phyloP scores from a whole-genome alignment of 768 basidiomycete species.

The Termitomyces sp. region DNA sequence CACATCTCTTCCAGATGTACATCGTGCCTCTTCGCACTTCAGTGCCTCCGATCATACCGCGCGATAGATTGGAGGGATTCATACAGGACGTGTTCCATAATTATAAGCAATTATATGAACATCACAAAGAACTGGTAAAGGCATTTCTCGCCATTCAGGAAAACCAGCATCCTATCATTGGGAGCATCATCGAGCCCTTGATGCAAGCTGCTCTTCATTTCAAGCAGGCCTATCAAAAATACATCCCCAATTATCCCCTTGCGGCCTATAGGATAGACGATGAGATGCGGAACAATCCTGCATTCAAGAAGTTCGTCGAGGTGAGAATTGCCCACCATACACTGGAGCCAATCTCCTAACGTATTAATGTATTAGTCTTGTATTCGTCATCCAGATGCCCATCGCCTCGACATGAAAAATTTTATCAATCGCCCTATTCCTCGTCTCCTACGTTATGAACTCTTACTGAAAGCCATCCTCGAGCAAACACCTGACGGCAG shows the following conservation, averaged over 20 bases:
- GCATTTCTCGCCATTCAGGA: conserved; percentile 81
- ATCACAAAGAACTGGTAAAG: conserved; percentile 73
- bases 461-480: conserved; percentile 75
- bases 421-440: conserved; percentile 93
- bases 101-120: conserved; percentile 64
- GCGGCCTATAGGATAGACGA: conserved; percentile 85
- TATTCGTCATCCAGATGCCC: conserved; percentile 65
- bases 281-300: conserved; percentile 74
- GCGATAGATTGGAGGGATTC: conserved; percentile 68
- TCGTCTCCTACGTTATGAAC: conserved; percentile 81
- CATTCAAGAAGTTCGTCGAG: conserved; percentile 80
- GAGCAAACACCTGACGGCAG: conserved; percentile 73
- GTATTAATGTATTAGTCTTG: conserved; percentile 25
- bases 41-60: conserved; percentile 76
- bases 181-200: conserved; percentile 76
- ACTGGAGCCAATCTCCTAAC: background rate
- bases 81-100: conserved; percentile 89
- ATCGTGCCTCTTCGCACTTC: conserved; percentile 71
- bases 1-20: conserved; percentile 56
- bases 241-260: conserved; percentile 86
- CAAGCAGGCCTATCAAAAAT: conserved; percentile 88
- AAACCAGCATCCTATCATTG: conserved; percentile 78
- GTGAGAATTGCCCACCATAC: conserved; percentile 30
- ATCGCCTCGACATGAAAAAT: conserved; percentile 84
- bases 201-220: conserved; percentile 90